Base-by-base conservation (phyloP, 106 monocot species). In the Posidonia australis region DNA sequence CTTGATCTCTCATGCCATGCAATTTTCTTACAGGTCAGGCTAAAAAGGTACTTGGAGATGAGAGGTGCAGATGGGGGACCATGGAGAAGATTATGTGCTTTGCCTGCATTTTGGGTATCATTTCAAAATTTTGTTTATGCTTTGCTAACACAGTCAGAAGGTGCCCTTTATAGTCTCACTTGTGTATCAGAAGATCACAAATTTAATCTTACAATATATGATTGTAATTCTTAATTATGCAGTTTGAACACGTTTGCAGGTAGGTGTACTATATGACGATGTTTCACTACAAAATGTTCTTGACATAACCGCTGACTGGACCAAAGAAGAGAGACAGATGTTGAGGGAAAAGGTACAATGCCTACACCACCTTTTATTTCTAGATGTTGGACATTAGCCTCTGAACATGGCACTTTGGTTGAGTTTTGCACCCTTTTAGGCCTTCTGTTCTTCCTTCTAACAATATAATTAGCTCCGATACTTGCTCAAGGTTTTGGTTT, bases 41-140 rank as follows among this genome's bases (percentile, higher is more conserved):
- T 98, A 56, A 98, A 98, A 76, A 78, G 84, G 66, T 98, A 90
- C 80, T 66, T 98, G 61, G 96, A 98, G 78, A 98, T 98, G 96
- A 87, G 96, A 74, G 96, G 96, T 73, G 96, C 96, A 65, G 96
- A 98, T 82, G 96, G 90, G 57, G 96, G 96, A 47, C 96, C 96
- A 51, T 98, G 90, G 96, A 87, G 90, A 65, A 90, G 82, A 78
- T 75, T 98, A 68, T 98, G 96, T 68, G 96, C 90, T 72, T 70
- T 98, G 51, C 96, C 96, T 56, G 96, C 90, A 68, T 98, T 90
- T 77, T 98, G 96, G 96, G 96, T 96, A 72, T 46, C 9, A 24
- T 71, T 67, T 3, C 13, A 5, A 44, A 26, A 36, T 27, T 30
- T 43, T 57, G n/a, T n/a, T n/a, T n/a, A 49, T 49, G 48, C n/a